A percentile compares a stretch with the other conserved stretches of the same genome.
These are phyloP conservation scores for Adansonia madagascariensis DNA, from an alignment of 441 rosid genomes.

Conservation along the genomic window DNA sequence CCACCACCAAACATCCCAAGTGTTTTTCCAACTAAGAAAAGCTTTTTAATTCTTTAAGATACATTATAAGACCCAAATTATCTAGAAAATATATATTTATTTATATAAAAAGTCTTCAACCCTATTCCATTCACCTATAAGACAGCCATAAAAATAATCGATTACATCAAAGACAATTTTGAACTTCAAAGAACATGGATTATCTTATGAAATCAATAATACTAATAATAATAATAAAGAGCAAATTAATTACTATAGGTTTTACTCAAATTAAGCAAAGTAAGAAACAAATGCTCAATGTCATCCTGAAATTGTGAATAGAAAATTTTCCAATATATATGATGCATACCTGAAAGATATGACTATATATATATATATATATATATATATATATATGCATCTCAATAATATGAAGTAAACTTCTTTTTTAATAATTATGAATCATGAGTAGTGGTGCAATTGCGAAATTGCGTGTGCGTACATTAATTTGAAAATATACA, in stretches of 20 bases:
- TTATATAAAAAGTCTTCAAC: neutral
- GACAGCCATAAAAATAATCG: neutral
- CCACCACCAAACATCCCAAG: neutral
- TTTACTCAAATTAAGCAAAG: neutral
- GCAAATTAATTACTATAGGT: neutral
- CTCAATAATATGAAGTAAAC: no score
- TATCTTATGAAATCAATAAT: neutral
- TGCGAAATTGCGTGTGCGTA: no score
- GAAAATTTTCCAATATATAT: neutral
- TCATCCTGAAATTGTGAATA: neutral
- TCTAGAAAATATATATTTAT: neutral
- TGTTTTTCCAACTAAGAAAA: slow-evolving; percentile 1
- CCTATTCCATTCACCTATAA: neutral
- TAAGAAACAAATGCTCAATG: neutral
- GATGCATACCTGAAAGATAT: neutral
- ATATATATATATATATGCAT: no score
- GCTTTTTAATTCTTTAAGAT: neutral
- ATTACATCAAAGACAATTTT: neutral
- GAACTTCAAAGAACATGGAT: slow-evolving; percentile 13
- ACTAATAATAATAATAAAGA: neutral
- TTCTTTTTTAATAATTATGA: no score
- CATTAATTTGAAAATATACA: no score
- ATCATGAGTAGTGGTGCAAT: no score
- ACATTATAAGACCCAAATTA: neutral
- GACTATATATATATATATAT: no score